Percentiles rank a stretch among this genome's conserved stretches.
phyloP scores from a whole-genome alignment of 768 basidiomycete genomes.

The Collybia sordida region DNA sequence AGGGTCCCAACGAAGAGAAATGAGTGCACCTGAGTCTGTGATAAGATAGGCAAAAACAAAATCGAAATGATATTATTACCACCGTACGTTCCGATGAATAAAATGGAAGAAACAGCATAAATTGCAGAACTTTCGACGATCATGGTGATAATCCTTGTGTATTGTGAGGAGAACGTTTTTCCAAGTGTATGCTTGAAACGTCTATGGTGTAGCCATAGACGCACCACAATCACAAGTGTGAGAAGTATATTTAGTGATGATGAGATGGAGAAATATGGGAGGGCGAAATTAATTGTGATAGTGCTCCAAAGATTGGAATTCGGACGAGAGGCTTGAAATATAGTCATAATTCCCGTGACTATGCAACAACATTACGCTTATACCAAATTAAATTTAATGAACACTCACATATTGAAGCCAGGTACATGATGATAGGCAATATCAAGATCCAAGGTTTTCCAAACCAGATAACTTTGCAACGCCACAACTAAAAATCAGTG shows the following conservation, averaged over 20 bases:
- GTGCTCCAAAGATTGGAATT: slow-evolving; percentile 12
- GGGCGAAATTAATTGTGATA: slow-evolving; percentile 15
- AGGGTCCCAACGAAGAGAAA: neutral
- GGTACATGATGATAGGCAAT: slow-evolving; percentile 10
- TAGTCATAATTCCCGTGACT: slow-evolving; percentile 15
- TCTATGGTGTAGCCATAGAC: slow-evolving; percentile 20
- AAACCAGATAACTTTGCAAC: slow-evolving; percentile 3
- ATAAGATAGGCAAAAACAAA: slow-evolving; percentile 17
- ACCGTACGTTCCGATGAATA: slow-evolving; percentile 26
- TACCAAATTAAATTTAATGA: neutral
- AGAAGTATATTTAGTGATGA: slow-evolving; percentile 25
- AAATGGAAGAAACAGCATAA: slow-evolving; percentile 22
- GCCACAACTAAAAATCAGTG: neutral
- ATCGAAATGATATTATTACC: slow-evolving; percentile 12
- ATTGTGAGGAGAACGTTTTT: slow-evolving; percentile 7
- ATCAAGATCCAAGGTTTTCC: slow-evolving; percentile 7
- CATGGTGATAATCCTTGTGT: slow-evolving; percentile 26
- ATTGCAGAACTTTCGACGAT: slow-evolving; percentile 32
- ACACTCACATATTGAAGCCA: slow-evolving; percentile 11
- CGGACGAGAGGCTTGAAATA: slow-evolving; percentile 11
- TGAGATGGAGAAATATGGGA: slow-evolving; percentile 26
- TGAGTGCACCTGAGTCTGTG: slow-evolving; percentile 20
- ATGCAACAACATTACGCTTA: too few relatives aligned
- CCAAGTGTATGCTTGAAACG: slow-evolving; percentile 9
- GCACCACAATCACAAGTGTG: slow-evolving; percentile 22